Percentiles rank a stretch among this genome's conserved stretches.
phyloP scores from a whole-genome alignment of 768 basidiomycete genomes.

The Cystofilobasidium bisporidii region DNA sequence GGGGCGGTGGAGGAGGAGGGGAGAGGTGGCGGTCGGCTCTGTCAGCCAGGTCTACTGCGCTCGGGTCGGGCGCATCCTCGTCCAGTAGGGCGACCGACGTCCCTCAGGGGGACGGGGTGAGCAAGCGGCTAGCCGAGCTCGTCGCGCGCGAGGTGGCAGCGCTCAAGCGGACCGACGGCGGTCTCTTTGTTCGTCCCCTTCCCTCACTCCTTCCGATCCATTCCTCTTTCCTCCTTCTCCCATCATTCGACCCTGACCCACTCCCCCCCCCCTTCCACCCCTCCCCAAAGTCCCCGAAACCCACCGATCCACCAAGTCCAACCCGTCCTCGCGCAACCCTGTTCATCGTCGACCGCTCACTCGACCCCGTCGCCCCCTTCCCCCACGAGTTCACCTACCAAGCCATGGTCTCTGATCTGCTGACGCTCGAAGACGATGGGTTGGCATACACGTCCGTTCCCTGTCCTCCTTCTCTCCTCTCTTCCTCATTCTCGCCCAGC shows the following conservation, averaged over 20 bases:
- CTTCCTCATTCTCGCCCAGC: background rate
- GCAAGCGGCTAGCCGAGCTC: constrained; percentile 72
- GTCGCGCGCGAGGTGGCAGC: constrained; percentile 78
- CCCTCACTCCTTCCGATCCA: background rate
- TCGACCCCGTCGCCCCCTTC: constrained; percentile 84
- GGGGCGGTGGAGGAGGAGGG: constrained; percentile 12
- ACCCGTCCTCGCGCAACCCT: no score
- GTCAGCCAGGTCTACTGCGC: constrained; percentile 24
- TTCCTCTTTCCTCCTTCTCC: background rate
- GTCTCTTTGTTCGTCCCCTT: constrained; percentile 10
- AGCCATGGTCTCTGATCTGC: constrained; percentile 92
- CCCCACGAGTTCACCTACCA: constrained; percentile 98
- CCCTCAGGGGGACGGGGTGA: constrained; percentile 64
- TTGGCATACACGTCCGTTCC: constrained; percentile 69
- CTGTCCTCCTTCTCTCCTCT: background rate
- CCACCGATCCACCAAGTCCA: background rate
- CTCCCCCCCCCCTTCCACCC: no score
- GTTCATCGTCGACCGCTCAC: constrained; percentile 75
- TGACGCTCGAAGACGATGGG: constrained; percentile 80
- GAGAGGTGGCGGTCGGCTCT: constrained; percentile 39
- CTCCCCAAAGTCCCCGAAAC: background rate
- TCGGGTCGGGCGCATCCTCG: constrained; percentile 18
- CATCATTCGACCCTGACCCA: no score
- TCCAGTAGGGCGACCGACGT: constrained; percentile 23
- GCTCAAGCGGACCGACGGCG: constrained; percentile 70